Evolutionary conservation across 257 asterid species (phyloP).

Genomic region (Primulina huaijiensis): DNA sequence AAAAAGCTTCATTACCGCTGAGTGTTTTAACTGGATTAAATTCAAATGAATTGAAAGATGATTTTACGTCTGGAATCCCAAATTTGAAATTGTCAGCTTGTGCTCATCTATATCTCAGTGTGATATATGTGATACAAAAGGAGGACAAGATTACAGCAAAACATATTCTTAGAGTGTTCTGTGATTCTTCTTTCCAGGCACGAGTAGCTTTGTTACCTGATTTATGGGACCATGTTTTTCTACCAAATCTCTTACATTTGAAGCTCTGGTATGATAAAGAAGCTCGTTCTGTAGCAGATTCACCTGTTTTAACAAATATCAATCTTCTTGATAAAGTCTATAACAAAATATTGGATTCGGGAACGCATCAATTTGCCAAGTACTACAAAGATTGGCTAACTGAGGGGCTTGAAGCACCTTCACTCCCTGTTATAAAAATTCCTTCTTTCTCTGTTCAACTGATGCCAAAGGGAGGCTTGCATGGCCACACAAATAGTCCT

Average conservation of each 20-base stretch:
- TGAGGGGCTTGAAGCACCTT: constrained; percentile 57
- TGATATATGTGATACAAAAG: constrained; percentile 60
- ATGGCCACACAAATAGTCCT: constrained; percentile 43
- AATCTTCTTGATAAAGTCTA: constrained; percentile 50
- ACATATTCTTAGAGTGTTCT: constrained; percentile 70
- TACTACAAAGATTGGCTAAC: constrained; percentile 82
- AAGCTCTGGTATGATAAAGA: constrained; percentile 58
- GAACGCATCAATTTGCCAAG: constrained; percentile 54
- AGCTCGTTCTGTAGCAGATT: constrained; percentile 31
- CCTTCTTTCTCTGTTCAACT: constrained; percentile 41
- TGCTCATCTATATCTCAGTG: constrained; percentile 84
- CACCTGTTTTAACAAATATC: constrained; percentile 29
- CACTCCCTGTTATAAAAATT: constrained; percentile 43
- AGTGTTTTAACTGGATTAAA: constrained; percentile 84
- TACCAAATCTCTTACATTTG: constrained; percentile 57
- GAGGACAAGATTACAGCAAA: constrained; percentile 62
- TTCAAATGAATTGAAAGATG: constrained; percentile 48
- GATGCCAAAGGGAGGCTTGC: constrained; percentile 32
- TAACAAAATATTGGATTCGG: constrained; percentile 53
- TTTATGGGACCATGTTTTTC: constrained; percentile 66
- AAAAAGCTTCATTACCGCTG: constrained; percentile 69
- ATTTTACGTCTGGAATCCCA: constrained; percentile 63
- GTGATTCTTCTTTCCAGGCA: constrained; percentile 66
- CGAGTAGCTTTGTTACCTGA: constrained; percentile 52
- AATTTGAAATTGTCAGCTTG: constrained; percentile 74